Evolutionary conservation across 1,139 yeast genomes (phyloP), one percentile per base, ranked within the genome.

Genomic region (Candida tetrigidarum): DNA sequence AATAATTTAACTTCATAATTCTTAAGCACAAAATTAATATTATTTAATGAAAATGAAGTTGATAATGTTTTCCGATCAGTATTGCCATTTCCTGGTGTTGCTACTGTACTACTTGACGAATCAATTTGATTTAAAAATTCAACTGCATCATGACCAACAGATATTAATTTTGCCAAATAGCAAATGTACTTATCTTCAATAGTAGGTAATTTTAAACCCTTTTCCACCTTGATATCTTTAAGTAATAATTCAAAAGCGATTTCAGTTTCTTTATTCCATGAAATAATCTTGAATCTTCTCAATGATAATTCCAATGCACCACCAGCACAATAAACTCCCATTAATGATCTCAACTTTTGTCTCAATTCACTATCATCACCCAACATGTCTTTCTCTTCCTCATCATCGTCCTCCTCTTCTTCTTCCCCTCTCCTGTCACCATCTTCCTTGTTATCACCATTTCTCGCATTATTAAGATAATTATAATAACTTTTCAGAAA

Each of bases 271-370:
- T 64, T 61, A 5, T 74, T 63, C 82, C 83, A 78, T 16, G 62
- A 52, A 2, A 77, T 79, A 29, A 75, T 63, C 51, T 71, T 75
- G 54, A 78, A 78, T 44, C 80, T 62, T 4, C 81, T 77, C 41
- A 78, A 61, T 2, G 81, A 72, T 35, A 78, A 59, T 8, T 78
- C 81, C 19, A 78, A 59, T 3, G 79, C 71, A 2, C 80, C 80
- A 56, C 81, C 75, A 47, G 77, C 71, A 33, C 76, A 64, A 56
- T 76, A 78, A 9, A 76, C 77, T 45, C 76, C 71, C 50, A 78
- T 56, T 48, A 72, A 69, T 0, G 76, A 63, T 35, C 83, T 54
- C 14, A 78, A 51, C 44, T 67, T 64, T 48, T 71, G 69, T 28
- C 78, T 58, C 45, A 71, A 73, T 37, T 62, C 63, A 2, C 73